phyloP scores from a whole-genome alignment of 345 rosid species.

The Anacardium occidentale region DNA sequence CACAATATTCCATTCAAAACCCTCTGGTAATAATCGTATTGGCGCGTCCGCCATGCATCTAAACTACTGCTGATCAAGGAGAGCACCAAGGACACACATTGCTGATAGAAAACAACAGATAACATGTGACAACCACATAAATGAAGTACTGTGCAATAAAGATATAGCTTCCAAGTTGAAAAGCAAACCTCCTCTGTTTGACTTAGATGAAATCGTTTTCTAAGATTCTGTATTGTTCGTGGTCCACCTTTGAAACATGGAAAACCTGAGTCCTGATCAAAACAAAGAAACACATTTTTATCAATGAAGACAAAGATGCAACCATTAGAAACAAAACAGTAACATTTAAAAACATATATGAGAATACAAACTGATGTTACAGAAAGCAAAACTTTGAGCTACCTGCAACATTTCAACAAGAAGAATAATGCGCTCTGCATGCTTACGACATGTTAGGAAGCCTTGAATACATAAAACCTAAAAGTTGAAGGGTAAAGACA shows the following conservation, averaged over 20 bases:
- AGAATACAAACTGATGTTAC: not conserved
- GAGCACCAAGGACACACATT: constrained; percentile 97
- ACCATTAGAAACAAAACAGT: not conserved
- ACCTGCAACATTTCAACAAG: constrained; percentile 99
- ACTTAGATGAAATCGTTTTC: constrained; percentile 91
- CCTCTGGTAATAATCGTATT: constrained; percentile 95
- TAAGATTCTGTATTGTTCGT: constrained; percentile 83
- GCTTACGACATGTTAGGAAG: constrained; percentile 95
- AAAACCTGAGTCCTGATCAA: constrained; percentile 86
- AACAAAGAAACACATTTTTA: constrained; percentile 13
- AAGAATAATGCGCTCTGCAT: constrained; percentile 92
- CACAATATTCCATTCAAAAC: constrained; percentile 96
- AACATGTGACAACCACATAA: constrained; percentile 15
- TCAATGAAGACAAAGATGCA: not conserved
- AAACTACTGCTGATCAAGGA: constrained; percentile 96
- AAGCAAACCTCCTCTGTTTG: constrained; percentile 90
- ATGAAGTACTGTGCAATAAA: not conserved
- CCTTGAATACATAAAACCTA: constrained; percentile 99
- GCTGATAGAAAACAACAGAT: constrained; percentile 55
- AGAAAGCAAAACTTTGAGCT: constrained; percentile 18
- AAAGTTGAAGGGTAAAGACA: constrained; percentile 19
- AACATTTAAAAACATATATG: not conserved
- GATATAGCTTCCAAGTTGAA: constrained; percentile 6
- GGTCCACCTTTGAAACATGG: constrained; percentile 99
- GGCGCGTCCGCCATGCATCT: constrained; percentile 99